Evolutionary conservation across 2,329 filamentous ascomycete genomes (phyloP).

Genomic region (Penicillium sp.): DNA sequence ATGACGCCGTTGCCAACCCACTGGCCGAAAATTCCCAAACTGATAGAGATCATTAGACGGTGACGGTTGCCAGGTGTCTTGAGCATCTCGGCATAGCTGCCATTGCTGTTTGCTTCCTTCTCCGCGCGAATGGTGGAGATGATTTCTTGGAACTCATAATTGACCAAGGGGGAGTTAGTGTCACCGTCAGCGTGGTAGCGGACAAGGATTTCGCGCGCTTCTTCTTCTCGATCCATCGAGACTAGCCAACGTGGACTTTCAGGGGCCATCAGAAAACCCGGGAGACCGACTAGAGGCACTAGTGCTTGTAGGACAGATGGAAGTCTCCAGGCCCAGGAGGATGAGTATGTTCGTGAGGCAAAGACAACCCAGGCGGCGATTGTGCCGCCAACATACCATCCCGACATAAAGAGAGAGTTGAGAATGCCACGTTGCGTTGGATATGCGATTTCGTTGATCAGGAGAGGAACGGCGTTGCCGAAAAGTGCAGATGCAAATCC

Average conservation of each 20-base stretch:
- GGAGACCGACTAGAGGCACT: constrained; percentile 22
- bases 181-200: constrained; percentile 30
- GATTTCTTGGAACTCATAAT: constrained; percentile 25
- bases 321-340: constrained; percentile 29
- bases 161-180: constrained; percentile 17
- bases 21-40: constrained; percentile 59
- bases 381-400: constrained; percentile 37
- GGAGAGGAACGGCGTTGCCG: constrained; percentile 37
- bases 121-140: constrained; percentile 20
- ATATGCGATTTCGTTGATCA: constrained; percentile 53
- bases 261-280: constrained; percentile 20
- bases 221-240: constrained; percentile 18
- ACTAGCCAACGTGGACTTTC: constrained; percentile 30
- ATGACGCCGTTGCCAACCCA: constrained; percentile 57
- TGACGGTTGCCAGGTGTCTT: constrained; percentile 57
- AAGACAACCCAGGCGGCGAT: constrained; percentile 36
- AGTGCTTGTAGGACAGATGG: constrained; percentile 27
- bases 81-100: constrained; percentile 32
- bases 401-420: constrained; percentile 41
- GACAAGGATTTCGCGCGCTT: constrained; percentile 19
- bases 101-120: constrained; percentile 12
- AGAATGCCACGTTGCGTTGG: constrained; percentile 43
- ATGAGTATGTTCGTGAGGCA: constrained; percentile 21
- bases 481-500: constrained; percentile 41
- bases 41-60: constrained; percentile 56